Conservation (phyloP, 1,284 basidiomycete genomes). For the Takashimella koratensis region DNA sequence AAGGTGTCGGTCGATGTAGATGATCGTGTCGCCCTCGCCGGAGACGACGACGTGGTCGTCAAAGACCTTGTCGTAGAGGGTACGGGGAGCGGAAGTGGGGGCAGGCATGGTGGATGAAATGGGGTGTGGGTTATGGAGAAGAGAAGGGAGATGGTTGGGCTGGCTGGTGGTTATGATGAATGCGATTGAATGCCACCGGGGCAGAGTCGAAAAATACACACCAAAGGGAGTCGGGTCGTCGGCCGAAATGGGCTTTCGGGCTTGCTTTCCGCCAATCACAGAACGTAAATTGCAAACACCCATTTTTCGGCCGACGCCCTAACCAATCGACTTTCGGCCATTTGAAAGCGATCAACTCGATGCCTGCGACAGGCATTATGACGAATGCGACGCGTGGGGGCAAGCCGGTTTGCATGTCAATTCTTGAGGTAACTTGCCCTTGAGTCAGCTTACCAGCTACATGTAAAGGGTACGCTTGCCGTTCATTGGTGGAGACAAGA, state of each 20-base stretch:
- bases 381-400: too few relatives aligned
- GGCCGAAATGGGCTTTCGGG: neutral
- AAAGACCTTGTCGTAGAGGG: conserved; percentile 94
- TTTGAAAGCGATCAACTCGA: too few relatives aligned
- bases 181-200: too few relatives aligned
- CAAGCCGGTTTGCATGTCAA: too few relatives aligned
- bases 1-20: conserved; percentile 94
- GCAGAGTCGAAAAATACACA: neutral
- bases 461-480: too few relatives aligned
- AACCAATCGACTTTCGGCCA: neutral
- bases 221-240: too few relatives aligned
- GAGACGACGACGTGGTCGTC: conserved; percentile 85
- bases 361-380: too few relatives aligned
- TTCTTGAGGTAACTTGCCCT: too few relatives aligned
- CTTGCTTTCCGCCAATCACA: neutral
- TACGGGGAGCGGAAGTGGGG: conserved; percentile 59
- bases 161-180: too few relatives aligned
- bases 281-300: neutral
- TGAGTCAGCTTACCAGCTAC: too few relatives aligned
- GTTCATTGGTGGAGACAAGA: too few relatives aligned
- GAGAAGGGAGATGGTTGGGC: too few relatives aligned
- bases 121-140: neutral
- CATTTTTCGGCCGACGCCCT: neutral
- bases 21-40: conserved; percentile 77
- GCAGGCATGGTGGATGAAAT: conserved; percentile 44